Evolutionary conservation across 176 grass and related monocot species (phyloP).

Genomic region (Rhipidocladum racemiflorum): DNA sequence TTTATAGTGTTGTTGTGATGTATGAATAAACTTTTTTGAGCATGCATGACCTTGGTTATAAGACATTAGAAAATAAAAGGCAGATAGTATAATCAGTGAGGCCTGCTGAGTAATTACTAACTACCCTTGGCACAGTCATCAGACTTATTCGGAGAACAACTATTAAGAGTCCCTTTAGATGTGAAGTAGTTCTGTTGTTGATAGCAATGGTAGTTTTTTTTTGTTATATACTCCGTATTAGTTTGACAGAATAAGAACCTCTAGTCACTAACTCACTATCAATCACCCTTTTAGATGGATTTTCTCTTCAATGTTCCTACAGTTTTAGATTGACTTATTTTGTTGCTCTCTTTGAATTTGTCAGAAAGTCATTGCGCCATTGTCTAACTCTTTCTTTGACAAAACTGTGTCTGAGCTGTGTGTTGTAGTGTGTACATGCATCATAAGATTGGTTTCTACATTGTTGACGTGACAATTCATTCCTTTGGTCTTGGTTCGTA

Average conservation of each 20-base stretch:
- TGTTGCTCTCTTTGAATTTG: background rate
- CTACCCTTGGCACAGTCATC: background rate
- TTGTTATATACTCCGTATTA: background rate
- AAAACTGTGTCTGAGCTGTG: background rate
- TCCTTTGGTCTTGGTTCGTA: background rate
- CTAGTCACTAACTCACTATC: background rate
- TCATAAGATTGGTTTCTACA: background rate
- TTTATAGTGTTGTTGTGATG: background rate
- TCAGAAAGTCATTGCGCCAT: background rate
- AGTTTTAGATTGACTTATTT: background rate
- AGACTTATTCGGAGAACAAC: background rate
- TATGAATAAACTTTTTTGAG: background rate
- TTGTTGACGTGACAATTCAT: background rate
- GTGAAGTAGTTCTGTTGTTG: background rate
- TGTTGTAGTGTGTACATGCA: background rate
- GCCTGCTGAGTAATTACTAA: background rate
- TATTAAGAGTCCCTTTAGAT: background rate
- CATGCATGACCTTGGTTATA: background rate
- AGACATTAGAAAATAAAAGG: background rate
- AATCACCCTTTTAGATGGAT: background rate
- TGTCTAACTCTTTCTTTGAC: background rate
- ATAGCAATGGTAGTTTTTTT: background rate
- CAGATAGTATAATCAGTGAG: background rate
- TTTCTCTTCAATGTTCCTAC: background rate
- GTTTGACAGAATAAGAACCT: background rate